Evolutionary conservation across 768 basidiomycete species (phyloP), one percentile per base, ranked within the genome.

Genomic region (Pulveroboletus sp.): DNA sequence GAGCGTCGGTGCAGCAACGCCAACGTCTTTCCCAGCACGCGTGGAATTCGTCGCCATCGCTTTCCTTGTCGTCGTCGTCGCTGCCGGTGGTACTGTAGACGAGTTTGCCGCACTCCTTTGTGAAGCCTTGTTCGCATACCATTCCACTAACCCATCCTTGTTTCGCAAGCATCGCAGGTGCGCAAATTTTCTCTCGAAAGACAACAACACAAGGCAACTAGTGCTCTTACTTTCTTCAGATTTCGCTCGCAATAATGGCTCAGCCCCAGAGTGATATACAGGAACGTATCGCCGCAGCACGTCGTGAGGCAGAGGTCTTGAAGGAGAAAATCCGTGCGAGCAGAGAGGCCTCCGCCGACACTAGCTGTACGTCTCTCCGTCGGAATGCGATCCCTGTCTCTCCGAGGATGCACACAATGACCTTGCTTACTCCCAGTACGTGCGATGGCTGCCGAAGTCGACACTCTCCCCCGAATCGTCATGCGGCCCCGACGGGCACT

Each of bases 261-360:
- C 86, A 88, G 76, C 77, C 76, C 50, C 85, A 85, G 71, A 80
- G 82, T 68, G 89, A 91, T 67, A 89, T 91, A 61, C 89, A 91
- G 68, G 89, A 91, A 74, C 76, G 89, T 62, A 98, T 99, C 69
- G 92, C 95, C 37, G 91, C 94, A 45, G 95, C 96, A 50, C 85
- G 95, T 60, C 80, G 96, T 67, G 96, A 98, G 72, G 93, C 93
- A 38, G 95, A 98, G 72, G 87, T 82, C 65, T 71, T 99, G 73
- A 99, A 96, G 75, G 96, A 99, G 80, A 95, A 94, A 83, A 99
- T 99, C 68, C 79, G 94, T 63, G 86, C 91, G 42, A 95, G 91
- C 72, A 87, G 85, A 67, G 96, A 98, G 70, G 91, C 93, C 51
- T 91, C 93, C 42, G 93, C 91, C n/a, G 95, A 99, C 72, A 96